phyloP scores from a whole-genome alignment of 768 basidiomycete species.

The Amanita muscaria region DNA sequence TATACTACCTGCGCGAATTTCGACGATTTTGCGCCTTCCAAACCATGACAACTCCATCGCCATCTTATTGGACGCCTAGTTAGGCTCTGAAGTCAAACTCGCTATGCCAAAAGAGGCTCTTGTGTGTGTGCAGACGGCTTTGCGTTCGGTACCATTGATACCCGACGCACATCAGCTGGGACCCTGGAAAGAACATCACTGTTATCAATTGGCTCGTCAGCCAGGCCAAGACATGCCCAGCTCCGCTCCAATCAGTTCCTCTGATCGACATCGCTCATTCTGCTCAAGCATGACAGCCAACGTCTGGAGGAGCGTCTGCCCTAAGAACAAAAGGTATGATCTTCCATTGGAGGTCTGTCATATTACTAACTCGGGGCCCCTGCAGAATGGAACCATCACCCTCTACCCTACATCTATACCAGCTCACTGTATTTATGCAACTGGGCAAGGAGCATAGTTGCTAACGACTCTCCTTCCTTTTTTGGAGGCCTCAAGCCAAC shows the following conservation, averaged over 20 bases:
- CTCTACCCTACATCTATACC: constrained; percentile 45
- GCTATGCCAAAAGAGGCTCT: constrained; percentile 54
- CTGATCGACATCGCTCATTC: no score
- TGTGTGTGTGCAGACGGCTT: constrained; percentile 52
- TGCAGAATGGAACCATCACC: constrained; percentile 46
- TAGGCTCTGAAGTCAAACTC: constrained; percentile 49
- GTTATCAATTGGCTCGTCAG: constrained; percentile 45
- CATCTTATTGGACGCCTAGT: constrained; percentile 36
- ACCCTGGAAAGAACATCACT: constrained; percentile 35
- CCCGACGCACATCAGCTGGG: no score
- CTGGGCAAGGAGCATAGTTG: no score
- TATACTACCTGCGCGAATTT: constrained; percentile 43
- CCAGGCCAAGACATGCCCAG: constrained; percentile 39
- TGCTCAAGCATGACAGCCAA: constrained; percentile 49
- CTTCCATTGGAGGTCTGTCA: neutral
- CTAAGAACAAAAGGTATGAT: constrained; percentile 38
- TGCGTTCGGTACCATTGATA: constrained; percentile 73
- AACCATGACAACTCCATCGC: constrained; percentile 51
- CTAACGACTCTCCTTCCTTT: no score
- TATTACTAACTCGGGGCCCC: neutral
- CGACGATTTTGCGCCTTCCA: constrained; percentile 37
- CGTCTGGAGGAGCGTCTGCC: constrained; percentile 33
- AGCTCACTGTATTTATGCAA: constrained; percentile 38
- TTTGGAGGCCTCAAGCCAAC: constrained; percentile 47
- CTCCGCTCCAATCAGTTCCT: no score